phyloP scores from a whole-genome alignment of 2,329 filamentous ascomycete genomes.

The Thermomyces lanuginosus region DNA sequence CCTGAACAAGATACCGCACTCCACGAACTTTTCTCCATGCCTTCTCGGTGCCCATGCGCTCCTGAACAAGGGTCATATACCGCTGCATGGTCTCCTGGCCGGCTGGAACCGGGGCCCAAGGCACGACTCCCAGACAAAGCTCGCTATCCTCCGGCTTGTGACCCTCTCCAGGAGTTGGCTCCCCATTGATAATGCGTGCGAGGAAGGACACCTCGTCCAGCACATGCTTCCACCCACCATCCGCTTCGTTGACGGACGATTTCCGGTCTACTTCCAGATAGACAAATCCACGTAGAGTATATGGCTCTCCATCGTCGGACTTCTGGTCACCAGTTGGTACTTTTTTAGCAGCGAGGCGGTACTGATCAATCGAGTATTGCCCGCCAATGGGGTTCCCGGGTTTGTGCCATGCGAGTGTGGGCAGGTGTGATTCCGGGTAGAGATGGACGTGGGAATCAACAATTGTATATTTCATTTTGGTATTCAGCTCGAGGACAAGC shows the following conservation, averaged over 20 bases:
- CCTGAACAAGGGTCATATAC: slow-evolving; percentile 49
- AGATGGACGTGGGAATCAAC: slow-evolving; percentile 90
- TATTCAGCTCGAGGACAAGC: no score
- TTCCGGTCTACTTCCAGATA: slow-evolving; percentile 71
- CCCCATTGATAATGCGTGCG: slow-evolving; percentile 47
- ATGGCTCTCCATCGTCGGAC: slow-evolving; percentile 1
- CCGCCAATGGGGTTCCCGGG: slow-evolving; percentile 43
- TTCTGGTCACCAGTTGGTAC: background rate
- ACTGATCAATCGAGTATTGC: slow-evolving; percentile 50
- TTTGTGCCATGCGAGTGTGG: slow-evolving; percentile 53
- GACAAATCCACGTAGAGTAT: slow-evolving; percentile 51
- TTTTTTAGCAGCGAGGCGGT: slow-evolving; percentile 29
- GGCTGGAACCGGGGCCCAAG: slow-evolving; percentile 71
- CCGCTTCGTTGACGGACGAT: slow-evolving; percentile 37
- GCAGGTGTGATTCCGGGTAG: slow-evolving; percentile 52
- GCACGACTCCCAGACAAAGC: slow-evolving; percentile 53
- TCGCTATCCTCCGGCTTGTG: slow-evolving; percentile 36
- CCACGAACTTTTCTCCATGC: slow-evolving; percentile 56
- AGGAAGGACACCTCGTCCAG: slow-evolving; percentile 58
- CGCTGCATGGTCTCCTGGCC: slow-evolving; percentile 42
- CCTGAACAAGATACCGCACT: slow-evolving; percentile 69
- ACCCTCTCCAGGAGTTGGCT: slow-evolving; percentile 41
- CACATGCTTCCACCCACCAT: slow-evolving; percentile 46
- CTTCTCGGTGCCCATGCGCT: slow-evolving; percentile 37
- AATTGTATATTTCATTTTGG: slow-evolving; percentile 32